Base-by-base conservation (phyloP, 768 basidiomycete species). In the Imleria badia region DNA sequence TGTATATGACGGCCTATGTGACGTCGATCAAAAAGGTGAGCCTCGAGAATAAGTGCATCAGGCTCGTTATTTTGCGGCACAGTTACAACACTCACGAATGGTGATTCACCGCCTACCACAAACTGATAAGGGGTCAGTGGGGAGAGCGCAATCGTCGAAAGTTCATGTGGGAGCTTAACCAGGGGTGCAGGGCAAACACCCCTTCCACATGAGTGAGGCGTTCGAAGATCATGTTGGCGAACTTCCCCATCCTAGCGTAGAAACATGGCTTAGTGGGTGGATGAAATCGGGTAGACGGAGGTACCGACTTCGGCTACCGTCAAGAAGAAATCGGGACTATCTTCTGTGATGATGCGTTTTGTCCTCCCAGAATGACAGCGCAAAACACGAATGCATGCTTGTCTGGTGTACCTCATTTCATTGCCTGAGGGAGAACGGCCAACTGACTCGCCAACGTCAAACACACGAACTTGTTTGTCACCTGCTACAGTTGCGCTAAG, bases 161-260 rank as follows among this genome's bases (percentile, higher is more conserved):
- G 76, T 48, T 86, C 78, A 68, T 85, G 76, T 47, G 79, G 76
- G 36, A 90, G 70, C 57, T 79, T 78, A 19, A 91, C 79, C 15
- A 96, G 75, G 2, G 91, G 86, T 17, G 84, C 73, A 22, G 91
- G 86, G 66, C 93, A 96, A 11, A 69, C 73, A 47, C 62, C 67
- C 15, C 66, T 60, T 29, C 70, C 59, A 71, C 93, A 96, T n/a
- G 70, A 69, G 69, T 95, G 83, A 9, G 82, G 71, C 11, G 79
- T 79, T 48, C 93, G 77, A 41, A 95, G 71, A 66, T 96, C 93
- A 66, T 95, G 93, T 65, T 94, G 92, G 23, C 93, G 81, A 11
- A 94, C 91, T 29, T 86, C 80, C 5, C 91, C 92, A 71, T 96
- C 93, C 87, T 93, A 64, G 56, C 39, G 31, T 69, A 55, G 59